Base-by-base conservation (phyloP, 2,329 filamentous ascomycete species). In the Pseudocercospora fuligena region DNA sequence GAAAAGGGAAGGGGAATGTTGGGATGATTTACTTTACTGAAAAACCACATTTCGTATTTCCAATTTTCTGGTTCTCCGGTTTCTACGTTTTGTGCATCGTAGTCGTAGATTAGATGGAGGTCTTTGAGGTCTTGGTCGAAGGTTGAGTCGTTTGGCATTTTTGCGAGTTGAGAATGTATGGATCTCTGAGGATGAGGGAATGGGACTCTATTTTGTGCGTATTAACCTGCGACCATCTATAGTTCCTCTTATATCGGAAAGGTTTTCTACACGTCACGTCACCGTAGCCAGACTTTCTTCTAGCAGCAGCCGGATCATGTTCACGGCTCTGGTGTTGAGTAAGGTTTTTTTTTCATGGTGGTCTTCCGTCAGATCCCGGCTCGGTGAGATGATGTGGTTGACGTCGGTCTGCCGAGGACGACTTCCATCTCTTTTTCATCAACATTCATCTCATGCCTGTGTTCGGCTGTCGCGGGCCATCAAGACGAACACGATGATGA, bases 21-120 rank as follows among this genome's bases (percentile, higher is more conserved):
- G n/a, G n/a, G n/a, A n/a, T n/a, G n/a, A n/a, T n/a, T n/a, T n/a
- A 65, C 66, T 63, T 68, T 54, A 36, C 49, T 59, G 70, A 84
- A 85, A 76, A 87, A 87, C 86, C 86, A 88, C 73, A 88, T 83
- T 66, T 88, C 86, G 70, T 88, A 88, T 1, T 84, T 82, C 87
- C 86, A 88, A 73, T 86, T 88, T 60, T 87, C 84, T 0, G 84
- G 82, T 5, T 83, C 83, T 9, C 85, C 84, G 1, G 64, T 66
- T 82, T 64, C 1, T 69, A 67, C 65, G 68, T 69, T 63, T 85
- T 82, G 61, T 0, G 83, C 85, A 47, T 82, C 79, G 69, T 88
- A 87, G 69, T 88, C 85, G 73, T 88, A 88, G 61, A 88, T 79
- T 1, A 88, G 78, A 68, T 88, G 85, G 2, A 83, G 80, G 70